Percentiles rank a stretch among this genome's conserved stretches.
Evolutionary conservation across 164 flowering plant species (phyloP).

Genomic region (Buxus sempervirens): DNA sequence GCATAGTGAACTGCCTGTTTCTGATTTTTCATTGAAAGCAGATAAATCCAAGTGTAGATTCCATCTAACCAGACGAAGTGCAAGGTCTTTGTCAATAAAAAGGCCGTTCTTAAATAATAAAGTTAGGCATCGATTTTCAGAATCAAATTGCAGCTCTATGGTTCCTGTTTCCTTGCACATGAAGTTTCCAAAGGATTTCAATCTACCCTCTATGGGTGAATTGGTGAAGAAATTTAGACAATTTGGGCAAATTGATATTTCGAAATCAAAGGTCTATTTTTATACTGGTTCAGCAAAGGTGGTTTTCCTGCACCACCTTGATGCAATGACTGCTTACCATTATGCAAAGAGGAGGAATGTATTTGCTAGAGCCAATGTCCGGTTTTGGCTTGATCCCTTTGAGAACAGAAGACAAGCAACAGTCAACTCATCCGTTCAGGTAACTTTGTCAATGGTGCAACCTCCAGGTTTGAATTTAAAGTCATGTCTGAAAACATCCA

Average conservation of each 20-base stretch:
- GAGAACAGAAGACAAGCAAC: conserved; percentile 10
- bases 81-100: conserved; percentile 9
- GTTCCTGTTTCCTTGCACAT: conserved; percentile 20
- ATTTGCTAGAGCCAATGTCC: conserved; percentile 16
- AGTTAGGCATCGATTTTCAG: conserved; percentile 3
- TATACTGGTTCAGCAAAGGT: conserved; percentile 30
- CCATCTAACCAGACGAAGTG: neutral
- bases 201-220: conserved; percentile 27
- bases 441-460: neutral
- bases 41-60: neutral
- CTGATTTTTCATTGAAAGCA: conserved; percentile 3
- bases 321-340: conserved; percentile 28
- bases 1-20: conserved; percentile 1
- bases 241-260: conserved; percentile 28
- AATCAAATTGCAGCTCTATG: neutral
- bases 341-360: conserved; percentile 20
- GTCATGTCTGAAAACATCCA: conserved; percentile 21
- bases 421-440: neutral
- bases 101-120: too few species aligned
- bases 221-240: conserved; percentile 19
- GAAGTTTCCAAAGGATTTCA: conserved; percentile 32
- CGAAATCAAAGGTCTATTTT: conserved; percentile 17
- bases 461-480: conserved; percentile 9
- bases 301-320: conserved; percentile 19
- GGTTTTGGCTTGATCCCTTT: conserved; percentile 26